Evolutionary conservation across 2,329 filamentous ascomycete genomes (phyloP).

Genomic region (Pestalotiopsis sp.): DNA sequence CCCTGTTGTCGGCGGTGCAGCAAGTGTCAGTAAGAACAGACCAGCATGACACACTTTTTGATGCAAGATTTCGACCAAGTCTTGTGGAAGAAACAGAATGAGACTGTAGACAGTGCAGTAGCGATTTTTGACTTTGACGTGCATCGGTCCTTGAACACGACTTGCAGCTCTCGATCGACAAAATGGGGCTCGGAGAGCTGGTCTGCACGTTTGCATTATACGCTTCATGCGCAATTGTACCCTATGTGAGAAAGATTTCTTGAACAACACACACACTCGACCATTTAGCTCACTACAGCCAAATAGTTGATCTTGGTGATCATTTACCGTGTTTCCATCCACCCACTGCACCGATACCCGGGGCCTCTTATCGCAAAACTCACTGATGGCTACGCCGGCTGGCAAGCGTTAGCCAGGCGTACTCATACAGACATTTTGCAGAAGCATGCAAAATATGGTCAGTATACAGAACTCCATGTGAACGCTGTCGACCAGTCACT

Average conservation of each 20-base stretch:
- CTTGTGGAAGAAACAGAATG: neutral
- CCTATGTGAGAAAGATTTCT: neutral
- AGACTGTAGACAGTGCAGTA: neutral
- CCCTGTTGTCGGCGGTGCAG: too few relatives aligned
- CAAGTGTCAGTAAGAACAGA: too few relatives aligned
- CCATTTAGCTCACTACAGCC: neutral
- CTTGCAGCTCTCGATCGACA: neutral
- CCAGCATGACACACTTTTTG: neutral
- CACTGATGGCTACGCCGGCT: constrained; percentile 7
- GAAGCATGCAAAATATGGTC: constrained; percentile 7
- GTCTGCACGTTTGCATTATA: neutral
- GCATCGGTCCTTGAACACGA: neutral
- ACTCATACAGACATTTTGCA: neutral
- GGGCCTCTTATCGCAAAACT: constrained; percentile 4
- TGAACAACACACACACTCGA: neutral
- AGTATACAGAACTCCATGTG: neutral
- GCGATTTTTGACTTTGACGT: neutral
- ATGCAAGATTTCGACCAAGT: neutral
- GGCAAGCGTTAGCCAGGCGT: neutral
- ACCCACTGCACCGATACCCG: constrained; percentile 8
- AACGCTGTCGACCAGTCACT: neutral
- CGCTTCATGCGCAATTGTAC: neutral
- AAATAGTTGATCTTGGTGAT: neutral
- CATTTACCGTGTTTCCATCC: neutral
- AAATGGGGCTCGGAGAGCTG: neutral